Evolutionary conservation across 2,329 filamentous ascomycete genomes (phyloP).

Genomic region (Parastagonospora nodorum): DNA sequence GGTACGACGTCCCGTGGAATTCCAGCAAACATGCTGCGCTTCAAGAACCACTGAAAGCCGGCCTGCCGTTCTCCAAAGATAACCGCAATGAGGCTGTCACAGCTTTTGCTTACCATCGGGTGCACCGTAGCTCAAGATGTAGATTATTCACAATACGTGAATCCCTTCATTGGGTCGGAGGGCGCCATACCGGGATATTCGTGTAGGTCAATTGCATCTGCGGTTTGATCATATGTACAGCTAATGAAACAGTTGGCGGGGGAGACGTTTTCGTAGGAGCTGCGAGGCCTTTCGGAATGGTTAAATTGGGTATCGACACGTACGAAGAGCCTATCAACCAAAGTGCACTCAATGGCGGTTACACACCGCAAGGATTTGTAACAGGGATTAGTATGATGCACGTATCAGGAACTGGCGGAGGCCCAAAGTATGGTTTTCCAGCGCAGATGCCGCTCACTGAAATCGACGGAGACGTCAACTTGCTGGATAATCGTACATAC

Average conservation of each 20-base stretch:
- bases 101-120: not conserved
- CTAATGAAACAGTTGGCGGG: constrained; percentile 38
- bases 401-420: constrained; percentile 45
- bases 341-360: constrained; percentile 48
- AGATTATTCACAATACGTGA: constrained; percentile 47
- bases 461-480: constrained; percentile 48
- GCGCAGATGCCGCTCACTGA: constrained; percentile 50
- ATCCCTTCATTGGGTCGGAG: constrained; percentile 55
- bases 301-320: constrained; percentile 49
- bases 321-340: constrained; percentile 44
- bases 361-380: constrained; percentile 47
- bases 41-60: not conserved
- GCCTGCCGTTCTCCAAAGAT: not conserved
- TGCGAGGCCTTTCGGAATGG: constrained; percentile 47
- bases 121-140: constrained; percentile 19
- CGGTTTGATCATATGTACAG: not conserved
- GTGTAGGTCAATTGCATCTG: constrained; percentile 18
- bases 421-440: constrained; percentile 48
- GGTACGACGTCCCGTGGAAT: constrained; percentile 8
- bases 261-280: constrained; percentile 49
- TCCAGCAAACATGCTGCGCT: not conserved
- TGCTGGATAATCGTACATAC: constrained; percentile 50
- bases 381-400: constrained; percentile 49
- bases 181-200: constrained; percentile 50
- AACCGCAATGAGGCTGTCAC: not conserved